Percentiles rank a stretch among this genome's conserved stretches.
Evolutionary conservation across 768 basidiomycete genomes (phyloP).

Genomic region (Holtermanniella nyarrowii): DNA sequence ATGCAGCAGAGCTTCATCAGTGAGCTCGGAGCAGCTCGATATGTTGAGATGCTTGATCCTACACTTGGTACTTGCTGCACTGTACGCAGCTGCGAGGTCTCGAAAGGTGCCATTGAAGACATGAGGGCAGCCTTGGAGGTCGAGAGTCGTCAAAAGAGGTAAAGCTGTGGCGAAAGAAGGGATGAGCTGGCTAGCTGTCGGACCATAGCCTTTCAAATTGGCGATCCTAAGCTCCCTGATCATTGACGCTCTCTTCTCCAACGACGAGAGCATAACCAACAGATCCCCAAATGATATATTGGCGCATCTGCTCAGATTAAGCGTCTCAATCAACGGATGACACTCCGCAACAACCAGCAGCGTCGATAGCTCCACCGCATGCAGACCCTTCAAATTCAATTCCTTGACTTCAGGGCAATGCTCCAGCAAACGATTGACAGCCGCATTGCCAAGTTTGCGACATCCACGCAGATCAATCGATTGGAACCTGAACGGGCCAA

Average conservation of each 20-base stretch:
- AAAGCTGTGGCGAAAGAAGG: slow-evolving; percentile 56
- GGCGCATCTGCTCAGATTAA: slow-evolving; percentile 64
- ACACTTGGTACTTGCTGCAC: slow-evolving; percentile 63
- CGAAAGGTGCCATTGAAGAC: slow-evolving; percentile 50
- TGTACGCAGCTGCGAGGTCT: slow-evolving; percentile 48
- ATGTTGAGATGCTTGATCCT: slow-evolving; percentile 62
- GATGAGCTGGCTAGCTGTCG: slow-evolving; percentile 53
- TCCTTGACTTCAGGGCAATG: slow-evolving; percentile 53
- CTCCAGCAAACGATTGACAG: slow-evolving; percentile 60
- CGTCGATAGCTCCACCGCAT: slow-evolving; percentile 61
- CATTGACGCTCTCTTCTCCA: slow-evolving; percentile 40
- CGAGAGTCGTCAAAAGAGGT: slow-evolving; percentile 65
- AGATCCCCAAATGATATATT: slow-evolving; percentile 49
- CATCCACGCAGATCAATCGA: slow-evolving; percentile 64
- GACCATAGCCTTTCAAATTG: slow-evolving; percentile 49
- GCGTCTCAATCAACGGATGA: slow-evolving; percentile 50
- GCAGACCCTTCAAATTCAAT: slow-evolving; percentile 59
- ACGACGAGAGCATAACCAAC: slow-evolving; percentile 38
- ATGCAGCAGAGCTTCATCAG: slow-evolving; percentile 63
- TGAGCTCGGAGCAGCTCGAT: slow-evolving; percentile 60
- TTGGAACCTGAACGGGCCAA: not conserved
- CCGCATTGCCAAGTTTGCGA: slow-evolving; percentile 52
- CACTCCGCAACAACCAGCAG: slow-evolving; percentile 56
- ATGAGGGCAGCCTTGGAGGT: slow-evolving; percentile 62
- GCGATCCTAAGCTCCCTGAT: slow-evolving; percentile 59